Conservation (phyloP, 2,329 filamentous ascomycete species). For the Phialocephala subalpina region DNA sequence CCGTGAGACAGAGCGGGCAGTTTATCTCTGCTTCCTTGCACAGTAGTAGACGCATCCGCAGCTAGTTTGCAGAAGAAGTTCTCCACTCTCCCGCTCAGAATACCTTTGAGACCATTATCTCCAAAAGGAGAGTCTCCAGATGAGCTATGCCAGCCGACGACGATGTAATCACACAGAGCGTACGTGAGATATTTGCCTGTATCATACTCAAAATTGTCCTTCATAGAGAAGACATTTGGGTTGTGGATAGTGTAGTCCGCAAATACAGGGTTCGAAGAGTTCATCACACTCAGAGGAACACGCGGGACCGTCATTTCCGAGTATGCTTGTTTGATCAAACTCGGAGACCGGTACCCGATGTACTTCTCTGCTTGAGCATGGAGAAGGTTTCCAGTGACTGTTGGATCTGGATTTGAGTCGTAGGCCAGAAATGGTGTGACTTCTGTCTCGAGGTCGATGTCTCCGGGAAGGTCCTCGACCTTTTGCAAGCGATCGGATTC, state of each 20-base stretch:
- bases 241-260: constrained; percentile 28
- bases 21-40: constrained; percentile 6
- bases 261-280: constrained; percentile 26
- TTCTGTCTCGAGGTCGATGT: constrained; percentile 50
- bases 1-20: constrained; percentile 11
- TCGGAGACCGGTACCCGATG: constrained; percentile 43
- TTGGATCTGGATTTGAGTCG: constrained; percentile 2
- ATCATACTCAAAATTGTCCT: constrained; percentile 24
- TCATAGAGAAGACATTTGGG: constrained; percentile 28
- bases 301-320: neutral
- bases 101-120: constrained; percentile 3
- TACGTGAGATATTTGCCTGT: constrained; percentile 9
- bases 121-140: constrained; percentile 13
- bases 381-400: constrained; percentile 8
- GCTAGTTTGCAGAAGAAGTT: constrained; percentile 17
- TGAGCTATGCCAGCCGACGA: constrained; percentile 26
- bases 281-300: constrained; percentile 18
- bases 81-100: constrained; percentile 3
- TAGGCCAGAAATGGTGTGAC: constrained; percentile 48
- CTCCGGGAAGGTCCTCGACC: constrained; percentile 43
- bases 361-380: constrained; percentile 51
- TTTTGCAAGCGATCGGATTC: constrained; percentile 48
- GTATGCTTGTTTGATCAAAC: neutral
- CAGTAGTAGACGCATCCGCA: constrained; percentile 2
- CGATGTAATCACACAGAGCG: constrained; percentile 21